Evolutionary conservation across 805 yeast genomes (phyloP), one percentile per base, ranked within the genome.

Genomic region (Metschnikowia dekortorum): DNA sequence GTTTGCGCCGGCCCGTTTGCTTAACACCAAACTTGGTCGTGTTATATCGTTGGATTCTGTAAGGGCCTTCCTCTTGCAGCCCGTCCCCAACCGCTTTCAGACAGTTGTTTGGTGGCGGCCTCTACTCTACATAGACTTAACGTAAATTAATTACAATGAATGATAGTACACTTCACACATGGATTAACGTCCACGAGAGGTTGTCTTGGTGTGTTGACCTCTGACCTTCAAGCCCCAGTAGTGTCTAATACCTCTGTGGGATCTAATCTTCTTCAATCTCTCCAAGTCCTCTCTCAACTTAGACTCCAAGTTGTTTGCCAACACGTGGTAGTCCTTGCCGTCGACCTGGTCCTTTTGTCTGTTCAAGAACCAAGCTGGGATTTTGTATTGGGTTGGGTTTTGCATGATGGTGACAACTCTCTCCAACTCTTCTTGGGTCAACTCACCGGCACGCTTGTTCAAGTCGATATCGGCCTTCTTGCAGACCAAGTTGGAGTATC

Each of bases 131-230:
- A 35, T 16, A 8, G 11, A 14, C n/a, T n/a, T 28, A 57, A 57
- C 60, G 60, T 57, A 55, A 56, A 57, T 57, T 57, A 55, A 53
- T 57, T 57, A 55, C 60, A 42, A 57, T 51, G 59, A 48, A 53
- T 49, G 41, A 45, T 45, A 36, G 22, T 22, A 30, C 22, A 37
- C 42, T 31, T 39, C 41, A 39, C 39, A n/a, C 42, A 37, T 37
- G 42, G 29, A 53, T 66, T 68, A 73, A 68, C 73, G 76, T 67
- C 96, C 91, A 84, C 99, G 90, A 78, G 97, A 96, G 70, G 99
- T 94, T 77, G 99, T 92, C 88, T 94, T 94, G 86, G 99, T 94
- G 84, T 94, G 99, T 85, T 94, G 99, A 83, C 99, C 99, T 86
- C 99, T 90, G 79, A 95, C 99, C 84, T 94, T 94, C 78, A 94